A percentile compares a stretch with the other conserved stretches of the same genome.
Evolutionary conservation across 345 rosid genomes (phyloP).

Genomic region (Lagerstroemia speciosa): DNA sequence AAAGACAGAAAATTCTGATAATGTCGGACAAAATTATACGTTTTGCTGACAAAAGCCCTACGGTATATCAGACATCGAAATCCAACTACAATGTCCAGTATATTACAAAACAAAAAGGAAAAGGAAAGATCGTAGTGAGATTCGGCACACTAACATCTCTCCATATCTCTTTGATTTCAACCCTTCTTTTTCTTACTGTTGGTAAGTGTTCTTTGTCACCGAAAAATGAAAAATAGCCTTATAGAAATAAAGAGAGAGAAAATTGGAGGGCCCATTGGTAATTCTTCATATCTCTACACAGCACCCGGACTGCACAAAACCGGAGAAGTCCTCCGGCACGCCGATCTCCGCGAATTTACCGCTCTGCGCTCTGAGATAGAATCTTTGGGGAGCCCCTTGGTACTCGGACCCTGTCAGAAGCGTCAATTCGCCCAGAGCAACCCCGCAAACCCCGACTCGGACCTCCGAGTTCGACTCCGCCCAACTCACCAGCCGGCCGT

Average conservation of each 20-base stretch:
- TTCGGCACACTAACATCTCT: too few relatives aligned
- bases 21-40: background rate
- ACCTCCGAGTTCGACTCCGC: constrained; percentile 17
- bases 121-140: too few relatives aligned
- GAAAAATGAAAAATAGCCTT: background rate
- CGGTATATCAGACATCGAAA: background rate
- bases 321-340: constrained; percentile 32
- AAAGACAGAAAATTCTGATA: background rate
- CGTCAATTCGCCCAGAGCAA: constrained; percentile 21
- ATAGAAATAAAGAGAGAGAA: background rate
- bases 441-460: constrained; percentile 32
- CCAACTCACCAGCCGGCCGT: constrained; percentile 23
- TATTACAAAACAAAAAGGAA: too few relatives aligned
- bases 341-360: constrained; percentile 28
- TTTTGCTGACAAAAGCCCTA: background rate
- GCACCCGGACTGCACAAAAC: constrained; percentile 57
- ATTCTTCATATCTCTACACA: constrained; percentile 33
- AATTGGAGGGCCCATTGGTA: background rate
- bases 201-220: too few relatives aligned
- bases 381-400: constrained; percentile 40
- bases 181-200: background rate
- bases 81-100: background rate
- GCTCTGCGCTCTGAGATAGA: constrained; percentile 23
- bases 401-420: constrained; percentile 42
- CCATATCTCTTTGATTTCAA: too few relatives aligned